phyloP scores from a whole-genome alignment of 176 grass and related monocot species.

The Musa schizocarpa region DNA sequence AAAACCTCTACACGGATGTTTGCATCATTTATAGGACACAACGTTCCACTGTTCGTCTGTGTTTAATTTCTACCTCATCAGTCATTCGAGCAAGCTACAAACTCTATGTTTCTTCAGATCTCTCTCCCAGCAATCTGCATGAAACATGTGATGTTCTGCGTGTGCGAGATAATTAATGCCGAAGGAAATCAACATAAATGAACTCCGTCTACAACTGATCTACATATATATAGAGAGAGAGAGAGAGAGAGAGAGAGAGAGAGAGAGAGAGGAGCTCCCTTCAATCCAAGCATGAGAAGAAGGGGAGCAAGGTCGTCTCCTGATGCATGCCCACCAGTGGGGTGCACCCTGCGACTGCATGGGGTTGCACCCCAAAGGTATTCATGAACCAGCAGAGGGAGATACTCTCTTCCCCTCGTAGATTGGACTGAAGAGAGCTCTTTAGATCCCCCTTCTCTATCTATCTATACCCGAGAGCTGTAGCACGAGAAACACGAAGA shows the following conservation, averaged over 20 bases:
- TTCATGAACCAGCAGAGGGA: slow-evolving; percentile 17
- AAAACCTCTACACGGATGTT: no score
- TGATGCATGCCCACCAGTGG: slow-evolving; percentile 4
- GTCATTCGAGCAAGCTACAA: no score
- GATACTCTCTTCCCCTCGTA: slow-evolving; percentile 3
- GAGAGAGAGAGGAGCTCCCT: slow-evolving; percentile 19
- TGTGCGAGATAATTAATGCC: no score
- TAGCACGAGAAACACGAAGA: background rate
- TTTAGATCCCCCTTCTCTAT: background rate
- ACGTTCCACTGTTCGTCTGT: no score
- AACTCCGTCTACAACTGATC: no score
- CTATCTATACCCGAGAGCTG: no score
- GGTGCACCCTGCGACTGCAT: background rate
- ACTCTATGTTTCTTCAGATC: no score
- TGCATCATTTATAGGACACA: no score
- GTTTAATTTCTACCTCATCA: no score
- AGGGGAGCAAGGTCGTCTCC: slow-evolving; percentile 13
- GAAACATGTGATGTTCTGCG: no score
- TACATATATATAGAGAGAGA: background rate
- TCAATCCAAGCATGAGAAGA: slow-evolving; percentile 23
- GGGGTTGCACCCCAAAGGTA: slow-evolving; percentile 1
- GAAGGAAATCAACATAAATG: no score
- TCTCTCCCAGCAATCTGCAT: no score
- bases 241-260: background rate
- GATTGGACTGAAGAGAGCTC: slow-evolving; percentile 14